Evolutionary conservation across 495 filamentous ascomycete species (phyloP).

Genomic region (Entonaema liquescens): DNA sequence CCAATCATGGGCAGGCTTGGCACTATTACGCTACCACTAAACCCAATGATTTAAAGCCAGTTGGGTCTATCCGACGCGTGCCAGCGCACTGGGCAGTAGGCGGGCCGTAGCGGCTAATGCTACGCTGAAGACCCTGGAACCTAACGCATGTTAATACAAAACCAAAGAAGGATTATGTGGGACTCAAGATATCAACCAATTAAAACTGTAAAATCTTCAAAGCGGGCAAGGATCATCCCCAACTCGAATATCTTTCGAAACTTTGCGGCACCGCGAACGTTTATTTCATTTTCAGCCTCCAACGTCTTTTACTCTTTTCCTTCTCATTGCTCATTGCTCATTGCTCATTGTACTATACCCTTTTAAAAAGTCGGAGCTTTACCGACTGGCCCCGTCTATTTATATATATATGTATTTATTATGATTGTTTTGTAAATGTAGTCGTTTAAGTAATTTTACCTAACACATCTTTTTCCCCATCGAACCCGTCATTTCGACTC

Average conservation of each 20-base stretch:
- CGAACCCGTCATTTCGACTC: conserved; percentile 4
- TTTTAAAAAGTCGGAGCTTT: not conserved
- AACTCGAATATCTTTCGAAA: conserved; percentile 23
- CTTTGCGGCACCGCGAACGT: conserved; percentile 8
- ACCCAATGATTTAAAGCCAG: not conserved
- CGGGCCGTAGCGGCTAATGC: conserved; percentile 9
- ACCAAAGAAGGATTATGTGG: conserved; percentile 1
- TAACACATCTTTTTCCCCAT: not conserved
- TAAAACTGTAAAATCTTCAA: not conserved
- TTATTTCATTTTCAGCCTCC: conserved; percentile 21
- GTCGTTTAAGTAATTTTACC: not conserved
- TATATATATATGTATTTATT: not conserved
- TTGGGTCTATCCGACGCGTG: not conserved
- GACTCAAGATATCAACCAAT: not conserved
- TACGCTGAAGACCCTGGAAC: not conserved
- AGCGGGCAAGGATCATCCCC: conserved; percentile 7
- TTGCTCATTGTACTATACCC: not conserved
- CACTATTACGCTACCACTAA: not conserved
- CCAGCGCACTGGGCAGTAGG: conserved; percentile 7
- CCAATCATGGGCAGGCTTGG: not conserved
- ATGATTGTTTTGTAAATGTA: not conserved
- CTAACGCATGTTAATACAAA: not conserved
- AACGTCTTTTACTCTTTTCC: conserved; percentile 1
- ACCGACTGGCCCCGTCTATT: not conserved
- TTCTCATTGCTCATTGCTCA: no score